Evolutionary conservation across 2,329 filamentous ascomycete species (phyloP).

Genomic region (Rutstroemia sp.): DNA sequence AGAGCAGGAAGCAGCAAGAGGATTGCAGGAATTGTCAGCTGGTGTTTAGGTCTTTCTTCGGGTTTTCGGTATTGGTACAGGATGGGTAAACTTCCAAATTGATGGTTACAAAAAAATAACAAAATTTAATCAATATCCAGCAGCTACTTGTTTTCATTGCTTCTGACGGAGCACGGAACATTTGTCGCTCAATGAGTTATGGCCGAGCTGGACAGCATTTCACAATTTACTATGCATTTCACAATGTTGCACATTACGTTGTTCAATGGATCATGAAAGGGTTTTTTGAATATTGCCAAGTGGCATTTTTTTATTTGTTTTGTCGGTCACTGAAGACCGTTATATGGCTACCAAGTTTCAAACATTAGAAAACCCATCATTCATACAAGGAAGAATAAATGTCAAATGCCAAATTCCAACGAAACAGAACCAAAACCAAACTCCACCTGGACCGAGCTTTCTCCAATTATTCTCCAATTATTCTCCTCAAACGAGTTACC

Average conservation of each 20-base stretch:
- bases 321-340: conserved; percentile 6
- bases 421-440: conserved; percentile 6
- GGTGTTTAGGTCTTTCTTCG: conserved; percentile 3
- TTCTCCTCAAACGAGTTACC: conserved; percentile 5
- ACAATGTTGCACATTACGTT: too few relatives aligned
- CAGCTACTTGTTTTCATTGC: too few relatives aligned
- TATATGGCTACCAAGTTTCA: conserved; percentile 7
- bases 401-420: not conserved
- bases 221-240: too few relatives aligned
- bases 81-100: not conserved
- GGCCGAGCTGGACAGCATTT: too few relatives aligned
- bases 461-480: not conserved
- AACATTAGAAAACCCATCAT: not conserved
- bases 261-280: too few relatives aligned
- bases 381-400: not conserved
- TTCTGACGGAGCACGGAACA: too few relatives aligned
- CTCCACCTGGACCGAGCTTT: conserved; percentile 3
- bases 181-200: too few relatives aligned
- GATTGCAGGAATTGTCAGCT: conserved; percentile 6
- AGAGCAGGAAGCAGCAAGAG: conserved; percentile 7
- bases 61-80: not conserved
- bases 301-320: conserved; percentile 22
- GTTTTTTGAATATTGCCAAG: conserved; percentile 5
- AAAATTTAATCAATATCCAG: too few relatives aligned
- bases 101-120: not conserved